Conservation (phyloP, 2,329 filamentous ascomycete genomes). For the Aspergillus brunneoviolaceus region DNA sequence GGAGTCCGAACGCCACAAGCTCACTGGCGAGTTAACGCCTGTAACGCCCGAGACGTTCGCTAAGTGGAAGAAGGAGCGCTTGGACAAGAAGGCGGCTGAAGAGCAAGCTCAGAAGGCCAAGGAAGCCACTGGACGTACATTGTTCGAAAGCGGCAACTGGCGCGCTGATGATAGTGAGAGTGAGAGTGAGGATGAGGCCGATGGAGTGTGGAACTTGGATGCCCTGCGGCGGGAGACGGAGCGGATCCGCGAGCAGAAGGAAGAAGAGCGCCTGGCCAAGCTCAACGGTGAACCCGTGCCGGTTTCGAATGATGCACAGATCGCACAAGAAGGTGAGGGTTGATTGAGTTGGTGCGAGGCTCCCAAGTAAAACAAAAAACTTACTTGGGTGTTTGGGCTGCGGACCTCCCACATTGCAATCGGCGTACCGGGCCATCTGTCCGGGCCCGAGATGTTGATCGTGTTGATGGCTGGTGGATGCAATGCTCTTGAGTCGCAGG, state of each 20-base stretch:
- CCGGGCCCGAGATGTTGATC: conserved; percentile 24
- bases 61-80: conserved; percentile 92
- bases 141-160: conserved; percentile 98
- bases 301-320: conserved; percentile 16
- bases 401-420: conserved; percentile 25
- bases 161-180: conserved; percentile 61
- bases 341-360: conserved; percentile 21
- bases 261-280: conserved; percentile 65
- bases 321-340: conserved; percentile 28
- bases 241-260: conserved; percentile 68
- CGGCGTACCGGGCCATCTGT: conserved; percentile 18
- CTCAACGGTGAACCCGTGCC: conserved; percentile 31
- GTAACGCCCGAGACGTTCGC: conserved; percentile 91
- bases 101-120: conserved; percentile 86
- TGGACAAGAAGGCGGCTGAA: conserved; percentile 95
- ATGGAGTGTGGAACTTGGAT: conserved; percentile 70
- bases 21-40: conserved; percentile 86
- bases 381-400: conserved; percentile 30
- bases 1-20: conserved; percentile 92
- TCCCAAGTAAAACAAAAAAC: conserved; percentile 21
- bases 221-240: conserved; percentile 84
- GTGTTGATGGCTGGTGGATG: conserved; percentile 28
- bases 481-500: conserved; percentile 14
- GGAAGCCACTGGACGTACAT: conserved; percentile 88
- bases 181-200: conserved; percentile 56